Evolutionary conservation across 1,284 basidiomycete species (phyloP).

Genomic region (Sporisorium graminicola): DNA sequence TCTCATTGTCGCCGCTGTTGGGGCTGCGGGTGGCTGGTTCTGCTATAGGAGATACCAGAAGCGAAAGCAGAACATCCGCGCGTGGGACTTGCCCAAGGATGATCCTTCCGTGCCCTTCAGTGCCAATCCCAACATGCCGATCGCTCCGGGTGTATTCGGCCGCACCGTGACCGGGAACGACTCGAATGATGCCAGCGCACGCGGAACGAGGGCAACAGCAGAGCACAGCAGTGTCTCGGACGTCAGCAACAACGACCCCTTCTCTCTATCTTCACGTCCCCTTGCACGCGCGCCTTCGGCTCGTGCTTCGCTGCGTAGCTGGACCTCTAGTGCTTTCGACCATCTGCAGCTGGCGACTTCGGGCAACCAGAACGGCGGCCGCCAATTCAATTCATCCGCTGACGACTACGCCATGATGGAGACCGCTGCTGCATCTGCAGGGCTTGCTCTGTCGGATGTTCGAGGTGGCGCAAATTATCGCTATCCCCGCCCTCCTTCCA

Average conservation of each 20-base stretch:
- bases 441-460: not conserved
- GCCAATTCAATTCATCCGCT: slow-evolving; percentile 2
- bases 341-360: slow-evolving; percentile 17
- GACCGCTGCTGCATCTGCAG: slow-evolving; percentile 1
- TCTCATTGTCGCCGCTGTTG: slow-evolving; percentile 26
- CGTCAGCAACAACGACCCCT: slow-evolving; percentile 34
- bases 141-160: slow-evolving; percentile 44
- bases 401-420: slow-evolving; percentile 39
- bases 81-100: slow-evolving; percentile 45
- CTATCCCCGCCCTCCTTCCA: slow-evolving; percentile 6
- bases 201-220: slow-evolving; percentile 1
- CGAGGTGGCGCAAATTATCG: not conserved
- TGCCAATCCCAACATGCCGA: slow-evolving; percentile 43
- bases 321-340: slow-evolving; percentile 46
- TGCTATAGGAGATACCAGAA: slow-evolving; percentile 45
- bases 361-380: slow-evolving; percentile 1
- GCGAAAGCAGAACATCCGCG: slow-evolving; percentile 35
- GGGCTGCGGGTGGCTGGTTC: slow-evolving; percentile 43
- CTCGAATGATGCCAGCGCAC: slow-evolving; percentile 12
- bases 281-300: slow-evolving; percentile 28
- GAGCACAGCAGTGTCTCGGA: slow-evolving; percentile 31
- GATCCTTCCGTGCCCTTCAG: slow-evolving; percentile 46
- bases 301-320: slow-evolving; percentile 45
- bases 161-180: slow-evolving; percentile 21
- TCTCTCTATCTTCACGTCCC: slow-evolving; percentile 22